These are phyloP conservation scores for Malassezia cuniculi DNA, from an alignment of 1,284 basidiomycete genomes.

Conservation along the genomic window DNA sequence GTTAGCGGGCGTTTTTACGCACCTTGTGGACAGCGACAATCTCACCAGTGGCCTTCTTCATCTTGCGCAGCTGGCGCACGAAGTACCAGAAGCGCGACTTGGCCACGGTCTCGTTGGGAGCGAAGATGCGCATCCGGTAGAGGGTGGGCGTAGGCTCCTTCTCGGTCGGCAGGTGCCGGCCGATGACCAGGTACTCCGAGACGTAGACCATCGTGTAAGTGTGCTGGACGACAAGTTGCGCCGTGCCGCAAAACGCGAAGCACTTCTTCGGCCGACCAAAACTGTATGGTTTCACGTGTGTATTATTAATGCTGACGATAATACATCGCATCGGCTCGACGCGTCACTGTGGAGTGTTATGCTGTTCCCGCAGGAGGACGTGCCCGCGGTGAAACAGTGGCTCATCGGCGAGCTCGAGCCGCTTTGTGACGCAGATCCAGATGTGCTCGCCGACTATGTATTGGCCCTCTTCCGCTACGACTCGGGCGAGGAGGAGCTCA, in stretches of 20 bases:
- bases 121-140: slow-evolving; percentile 99
- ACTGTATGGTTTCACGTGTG: slow-evolving; percentile 11
- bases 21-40: slow-evolving; percentile 96
- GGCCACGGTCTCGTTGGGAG: slow-evolving; percentile 91
- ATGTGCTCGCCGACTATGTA: slow-evolving; percentile 83
- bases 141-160: slow-evolving; percentile 84
- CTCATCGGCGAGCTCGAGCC: slow-evolving; percentile 11
- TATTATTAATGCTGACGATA: not conserved
- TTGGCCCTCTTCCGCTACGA: slow-evolving; percentile 86
- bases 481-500: slow-evolving; percentile 66
- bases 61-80: slow-evolving; percentile 72
- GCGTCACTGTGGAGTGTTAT: not conserved
- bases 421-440: slow-evolving; percentile 78
- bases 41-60: slow-evolving; percentile 98
- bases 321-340: too few relatives aligned
- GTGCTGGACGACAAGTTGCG: too few relatives aligned
- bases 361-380: slow-evolving; percentile 15
- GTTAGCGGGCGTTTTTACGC: slow-evolving; percentile 48
- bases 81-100: slow-evolving; percentile 99
- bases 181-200: slow-evolving; percentile 89
- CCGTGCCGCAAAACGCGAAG: not conserved
- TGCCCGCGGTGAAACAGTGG: slow-evolving; percentile 11
- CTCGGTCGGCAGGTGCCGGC: slow-evolving; percentile 91
- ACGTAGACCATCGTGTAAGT: slow-evolving; percentile 47
- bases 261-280: slow-evolving; percentile 10